These are phyloP conservation scores for Yamadazyma scolyti DNA, from an alignment of 805 yeast genomes.

Conservation along the genomic window DNA sequence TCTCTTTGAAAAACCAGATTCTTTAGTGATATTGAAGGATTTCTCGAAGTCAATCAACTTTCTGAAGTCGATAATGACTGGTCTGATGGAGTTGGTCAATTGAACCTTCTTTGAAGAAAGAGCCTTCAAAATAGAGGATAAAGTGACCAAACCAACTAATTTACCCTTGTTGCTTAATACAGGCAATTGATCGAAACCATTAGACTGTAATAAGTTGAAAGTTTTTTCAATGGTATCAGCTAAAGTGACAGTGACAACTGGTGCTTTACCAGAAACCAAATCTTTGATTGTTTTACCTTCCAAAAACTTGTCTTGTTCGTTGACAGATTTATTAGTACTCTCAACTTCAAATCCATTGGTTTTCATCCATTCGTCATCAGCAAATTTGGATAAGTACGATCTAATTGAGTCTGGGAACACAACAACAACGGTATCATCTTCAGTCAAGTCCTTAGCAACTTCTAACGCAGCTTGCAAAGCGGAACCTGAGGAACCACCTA, in stretches of 20 bases:
- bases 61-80: constrained; percentile 72
- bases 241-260: constrained; percentile 70
- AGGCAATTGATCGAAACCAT: constrained; percentile 84
- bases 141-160: constrained; percentile 71
- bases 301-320: constrained; percentile 41
- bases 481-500: constrained; percentile 88
- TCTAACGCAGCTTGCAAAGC: constrained; percentile 77
- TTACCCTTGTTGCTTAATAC: constrained; percentile 60
- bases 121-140: constrained; percentile 66
- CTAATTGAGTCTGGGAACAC: constrained; percentile 85
- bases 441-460: constrained; percentile 65
- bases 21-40: constrained; percentile 57
- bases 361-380: constrained; percentile 88
- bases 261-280: constrained; percentile 60
- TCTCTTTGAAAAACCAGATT: constrained; percentile 56
- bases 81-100: constrained; percentile 50
- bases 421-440: constrained; percentile 72
- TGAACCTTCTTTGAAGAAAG: constrained; percentile 60
- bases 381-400: constrained; percentile 82
- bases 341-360: constrained; percentile 67
- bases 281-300: constrained; percentile 53
- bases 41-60: constrained; percentile 64
- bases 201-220: constrained; percentile 63
- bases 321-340: constrained; percentile 35
- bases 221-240: constrained; percentile 60